Evolutionary conservation across 148 eudicot genomes (phyloP).

Genomic region (Vaccinium macrocarpon): DNA sequence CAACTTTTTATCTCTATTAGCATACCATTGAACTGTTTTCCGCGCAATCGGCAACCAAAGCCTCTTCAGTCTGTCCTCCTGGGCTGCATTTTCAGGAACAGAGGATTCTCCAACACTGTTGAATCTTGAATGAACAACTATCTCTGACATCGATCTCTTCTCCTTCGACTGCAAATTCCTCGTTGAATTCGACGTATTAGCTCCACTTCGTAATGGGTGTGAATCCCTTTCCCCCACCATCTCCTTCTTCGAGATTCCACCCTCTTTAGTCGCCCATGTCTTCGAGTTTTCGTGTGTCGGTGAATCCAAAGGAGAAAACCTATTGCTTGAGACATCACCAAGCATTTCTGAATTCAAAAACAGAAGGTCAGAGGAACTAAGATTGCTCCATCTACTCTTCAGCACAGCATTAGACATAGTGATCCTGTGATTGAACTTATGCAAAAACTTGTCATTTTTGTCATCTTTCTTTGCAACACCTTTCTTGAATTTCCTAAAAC

Average conservation of each 20-base stretch:
- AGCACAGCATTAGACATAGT: constrained; percentile 54
- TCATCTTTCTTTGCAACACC: too few relatives aligned
- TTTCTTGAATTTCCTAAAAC: too few relatives aligned
- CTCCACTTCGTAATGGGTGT: not conserved
- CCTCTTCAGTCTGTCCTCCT: not conserved
- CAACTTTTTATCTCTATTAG: constrained; percentile 43
- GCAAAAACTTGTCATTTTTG: constrained; percentile 28
- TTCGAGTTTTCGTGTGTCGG: not conserved
- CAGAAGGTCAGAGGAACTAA: constrained; percentile 69
- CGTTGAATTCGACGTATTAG: not conserved
- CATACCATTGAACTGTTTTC: constrained; percentile 53
- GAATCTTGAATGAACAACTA: not conserved
- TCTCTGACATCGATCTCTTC: not conserved
- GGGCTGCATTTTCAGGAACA: not conserved
- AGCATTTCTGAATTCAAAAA: constrained; percentile 76
- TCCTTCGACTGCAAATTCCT: not conserved
- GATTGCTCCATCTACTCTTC: constrained; percentile 74
- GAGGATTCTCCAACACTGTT: not conserved
- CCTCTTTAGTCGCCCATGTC: constrained; percentile 7
- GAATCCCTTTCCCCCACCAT: constrained; percentile 7
- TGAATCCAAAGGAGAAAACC: constrained; percentile 7
- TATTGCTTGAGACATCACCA: constrained; percentile 36
- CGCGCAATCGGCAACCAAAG: not conserved
- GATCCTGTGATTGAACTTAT: constrained; percentile 67
- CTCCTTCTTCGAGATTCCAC: constrained; percentile 33